A percentile compares a stretch with the other conserved stretches of the same genome.
These are phyloP conservation scores for Penicillium sp. DNA, from an alignment of 2,329 filamentous ascomycete genomes.

Conservation along the genomic window DNA sequence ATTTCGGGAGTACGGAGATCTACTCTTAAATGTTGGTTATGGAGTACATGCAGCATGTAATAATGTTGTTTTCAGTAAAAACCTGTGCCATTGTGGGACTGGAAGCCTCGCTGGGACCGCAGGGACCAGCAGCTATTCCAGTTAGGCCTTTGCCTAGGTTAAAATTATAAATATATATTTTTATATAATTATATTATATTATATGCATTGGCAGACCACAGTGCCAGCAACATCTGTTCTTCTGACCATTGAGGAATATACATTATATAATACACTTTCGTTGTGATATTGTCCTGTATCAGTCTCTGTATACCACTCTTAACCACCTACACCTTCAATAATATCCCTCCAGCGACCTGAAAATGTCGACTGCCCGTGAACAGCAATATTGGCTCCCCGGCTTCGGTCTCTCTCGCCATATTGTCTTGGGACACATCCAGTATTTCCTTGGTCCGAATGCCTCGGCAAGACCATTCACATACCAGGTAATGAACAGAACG, in stretches of 20 bases:
- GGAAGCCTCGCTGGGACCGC: background rate
- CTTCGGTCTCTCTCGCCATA: conserved; percentile 46
- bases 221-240: background rate
- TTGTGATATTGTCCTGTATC: background rate
- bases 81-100: conserved; percentile 8
- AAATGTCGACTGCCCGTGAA: conserved; percentile 30
- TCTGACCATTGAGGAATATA: background rate
- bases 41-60: background rate
- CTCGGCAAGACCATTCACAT: conserved; percentile 45
- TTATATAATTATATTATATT: background rate
- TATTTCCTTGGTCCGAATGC: conserved; percentile 47
- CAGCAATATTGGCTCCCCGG: conserved; percentile 49
- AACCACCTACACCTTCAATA: background rate
- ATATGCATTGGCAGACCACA: background rate
- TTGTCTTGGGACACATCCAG: conserved; percentile 47
- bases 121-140: background rate
- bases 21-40: background rate
- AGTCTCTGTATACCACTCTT: background rate
- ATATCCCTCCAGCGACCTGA: background rate
- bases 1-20: background rate
- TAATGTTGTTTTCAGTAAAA: background rate
- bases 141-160: background rate
- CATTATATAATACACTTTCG: background rate
- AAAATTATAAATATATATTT: background rate
- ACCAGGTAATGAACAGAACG: conserved; percentile 36